Base-by-base conservation (phyloP, 257 asterid species). In the Linaria vulgaris region DNA sequence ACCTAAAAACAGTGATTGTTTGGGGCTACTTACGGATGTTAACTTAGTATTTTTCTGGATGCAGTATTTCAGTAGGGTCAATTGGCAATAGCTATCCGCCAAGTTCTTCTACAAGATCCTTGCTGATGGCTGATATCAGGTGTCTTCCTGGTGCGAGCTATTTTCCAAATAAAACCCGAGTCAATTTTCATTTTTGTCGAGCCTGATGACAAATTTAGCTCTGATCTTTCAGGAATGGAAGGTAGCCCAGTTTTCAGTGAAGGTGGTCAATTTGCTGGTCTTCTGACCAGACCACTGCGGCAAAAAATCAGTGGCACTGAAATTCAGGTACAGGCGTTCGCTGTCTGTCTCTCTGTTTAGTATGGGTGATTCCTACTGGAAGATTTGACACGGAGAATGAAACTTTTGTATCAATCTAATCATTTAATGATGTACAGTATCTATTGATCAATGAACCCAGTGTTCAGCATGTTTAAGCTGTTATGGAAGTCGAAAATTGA, bases 241-340 rank as follows among this genome's bases (percentile, higher is more conserved):
- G 99, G 97, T 54, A 78, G 97, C 77, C 95, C 97, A 66, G 96
- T 85, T 74, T 90, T 94, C 71, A 85, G 86, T 56, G 91, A 94
- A 67, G 72, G 77, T 47, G 81, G 84, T 49, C 80, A 81, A 62
- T 82, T 94, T 80, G 74, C 84, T 70, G 99, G 99, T 69, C 61
- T 87, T 75, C 79, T 94, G 72, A 80, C 88, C 3, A 82, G 95
- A 72, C 97, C 97, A 25, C 76, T 94, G 56, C 76, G 96, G 71
- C 99, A 94, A 74, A 83, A 78, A 74, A 69, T 73, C 57, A 90
- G 87, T 58, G 97, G 95, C 73, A 88, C 97, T 57, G 99, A 90
- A 78, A 84, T 94, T 80, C 99, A 94, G 95, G 99, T 87, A 74
- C 57, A 23, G 49, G 20, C 67, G n/a, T 49, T 46, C 17, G 37